Percentiles rank a stretch among this genome's conserved stretches.
Evolutionary conservation across 2,329 filamentous ascomycete genomes (phyloP).

Genomic region (Aspergillus arachidicola): DNA sequence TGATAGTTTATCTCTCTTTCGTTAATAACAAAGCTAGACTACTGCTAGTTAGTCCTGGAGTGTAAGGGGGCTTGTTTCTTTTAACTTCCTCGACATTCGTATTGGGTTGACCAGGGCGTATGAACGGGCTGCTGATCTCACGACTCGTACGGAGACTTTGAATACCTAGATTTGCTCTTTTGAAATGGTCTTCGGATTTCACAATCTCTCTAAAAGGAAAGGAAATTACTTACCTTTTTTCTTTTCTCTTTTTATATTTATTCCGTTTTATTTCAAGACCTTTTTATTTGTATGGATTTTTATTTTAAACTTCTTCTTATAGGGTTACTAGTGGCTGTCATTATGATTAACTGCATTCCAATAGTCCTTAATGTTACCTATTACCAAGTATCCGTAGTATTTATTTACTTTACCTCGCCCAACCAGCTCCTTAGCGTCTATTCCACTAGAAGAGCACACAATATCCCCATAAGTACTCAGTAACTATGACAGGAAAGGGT

Average conservation of each 20-base stretch:
- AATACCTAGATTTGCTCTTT: not conserved
- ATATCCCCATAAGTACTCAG: not conserved
- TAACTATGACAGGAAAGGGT: not conserved
- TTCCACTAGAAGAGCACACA: not conserved
- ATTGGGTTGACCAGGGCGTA: not conserved
- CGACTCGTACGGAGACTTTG: not conserved
- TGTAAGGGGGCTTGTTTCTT: not conserved
- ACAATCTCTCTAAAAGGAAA: not conserved
- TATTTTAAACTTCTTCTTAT: not conserved
- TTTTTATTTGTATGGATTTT: not conserved
- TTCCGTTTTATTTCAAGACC: not conserved
- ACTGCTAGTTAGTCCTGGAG: not conserved
- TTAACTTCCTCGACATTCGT: slow-evolving; percentile 1
- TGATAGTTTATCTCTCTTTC: not conserved
- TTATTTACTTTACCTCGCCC: not conserved
- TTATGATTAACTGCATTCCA: not conserved
- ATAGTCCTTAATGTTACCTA: not conserved
- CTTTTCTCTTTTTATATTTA: not conserved
- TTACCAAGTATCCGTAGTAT: not conserved
- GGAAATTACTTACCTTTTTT: not conserved
- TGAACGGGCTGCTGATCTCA: slow-evolving; percentile 6
- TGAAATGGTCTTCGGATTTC: not conserved
- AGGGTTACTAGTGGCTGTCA: not conserved
- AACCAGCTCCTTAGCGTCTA: not conserved
- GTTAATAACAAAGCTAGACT: not conserved